phyloP scores from a whole-genome alignment of 352 stramenopile genomes.

The Nothophytophthora sp. region DNA sequence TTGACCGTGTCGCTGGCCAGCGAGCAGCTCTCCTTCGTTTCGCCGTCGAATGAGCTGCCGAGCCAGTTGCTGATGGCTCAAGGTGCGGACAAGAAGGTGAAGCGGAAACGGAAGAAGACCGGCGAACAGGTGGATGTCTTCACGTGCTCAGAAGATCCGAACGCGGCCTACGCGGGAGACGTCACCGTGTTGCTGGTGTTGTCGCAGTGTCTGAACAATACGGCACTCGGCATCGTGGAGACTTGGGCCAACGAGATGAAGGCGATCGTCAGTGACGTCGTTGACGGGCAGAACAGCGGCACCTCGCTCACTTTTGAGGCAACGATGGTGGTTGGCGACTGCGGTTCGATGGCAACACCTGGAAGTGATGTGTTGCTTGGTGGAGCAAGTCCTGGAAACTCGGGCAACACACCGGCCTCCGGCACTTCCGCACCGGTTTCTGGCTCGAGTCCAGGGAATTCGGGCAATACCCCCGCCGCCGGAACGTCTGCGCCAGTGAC shows the following conservation, averaged over 20 bases:
- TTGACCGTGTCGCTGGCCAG: slow-evolving; percentile 15
- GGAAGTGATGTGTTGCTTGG: no score
- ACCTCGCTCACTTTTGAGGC: slow-evolving; percentile 27
- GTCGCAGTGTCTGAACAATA: slow-evolving; percentile 52
- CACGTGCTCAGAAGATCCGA: slow-evolving; percentile 14
- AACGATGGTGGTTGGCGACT: slow-evolving; percentile 35
- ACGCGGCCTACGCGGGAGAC: slow-evolving; percentile 13
- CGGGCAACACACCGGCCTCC: no score
- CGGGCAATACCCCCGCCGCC: no score
- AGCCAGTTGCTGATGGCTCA: slow-evolving; percentile 9
- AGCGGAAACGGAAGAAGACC: slow-evolving; percentile 21
- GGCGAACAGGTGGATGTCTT: slow-evolving; percentile 9
- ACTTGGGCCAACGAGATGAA: slow-evolving; percentile 36
- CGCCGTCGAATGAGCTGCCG: slow-evolving; percentile 8
- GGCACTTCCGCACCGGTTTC: no score
- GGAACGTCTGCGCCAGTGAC: no score
- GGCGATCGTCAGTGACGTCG: slow-evolving; percentile 13
- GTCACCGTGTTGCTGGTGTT: slow-evolving; percentile 53
- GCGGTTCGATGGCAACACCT: no score
- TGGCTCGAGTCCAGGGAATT: no score
- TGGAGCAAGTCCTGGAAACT: slow-evolving; percentile 13
- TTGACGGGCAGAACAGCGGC: neutral
- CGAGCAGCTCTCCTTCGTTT: slow-evolving; percentile 16
- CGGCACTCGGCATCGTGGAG: slow-evolving; percentile 33
- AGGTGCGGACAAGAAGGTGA: slow-evolving; percentile 9